Evolutionary conservation across 2,329 filamentous ascomycete species (phyloP), one percentile per base, ranked within the genome.

Genomic region (Aspergillus brasiliensis): DNA sequence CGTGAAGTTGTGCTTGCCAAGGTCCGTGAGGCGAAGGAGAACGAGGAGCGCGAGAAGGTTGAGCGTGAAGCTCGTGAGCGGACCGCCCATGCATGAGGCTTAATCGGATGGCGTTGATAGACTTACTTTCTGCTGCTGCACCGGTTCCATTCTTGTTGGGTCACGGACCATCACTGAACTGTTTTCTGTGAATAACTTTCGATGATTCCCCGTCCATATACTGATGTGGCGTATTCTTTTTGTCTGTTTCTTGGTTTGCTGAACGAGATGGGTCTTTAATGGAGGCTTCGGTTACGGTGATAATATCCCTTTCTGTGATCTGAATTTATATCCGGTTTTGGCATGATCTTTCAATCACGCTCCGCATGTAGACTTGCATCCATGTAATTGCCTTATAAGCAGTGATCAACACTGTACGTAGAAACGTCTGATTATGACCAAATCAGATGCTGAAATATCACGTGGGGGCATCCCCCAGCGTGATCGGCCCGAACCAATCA

Each of bases 1-100:
- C 86, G 91, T 69, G 94, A 97, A 77, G 91, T 98, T 11, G 94
- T 97, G 13, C 82, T 97, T 59, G 94, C 93, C 65, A 98, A 97
- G 81, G 92, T 97, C 48, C 86, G 90, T 61, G 93, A 97, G 77
- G 90, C 91, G 85, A 96, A 96, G 83, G 89, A 92, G 67, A 86
- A 93, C 69, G 90, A 96, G 73, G 88, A 93, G 73, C 86, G 85
- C 31, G 83, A 90, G 67, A 88, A 89, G 75, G 77, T 85, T 75
- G 91, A 78, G 81, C 86, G 76, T 81, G 88, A 80, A 59, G 81
- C 81, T 6, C 75, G 79, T 19, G 78, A 79, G 59, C 78, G 75
- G 51, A 71, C 73, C 31, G 11, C 31, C 17, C 62, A 69, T 59
- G 49, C 61, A 51, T 72, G 58, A 65, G 42, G 49, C 31, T 48